phyloP scores from a whole-genome alignment of 306 rosid genomes.

The Gillenia trifoliata region DNA sequence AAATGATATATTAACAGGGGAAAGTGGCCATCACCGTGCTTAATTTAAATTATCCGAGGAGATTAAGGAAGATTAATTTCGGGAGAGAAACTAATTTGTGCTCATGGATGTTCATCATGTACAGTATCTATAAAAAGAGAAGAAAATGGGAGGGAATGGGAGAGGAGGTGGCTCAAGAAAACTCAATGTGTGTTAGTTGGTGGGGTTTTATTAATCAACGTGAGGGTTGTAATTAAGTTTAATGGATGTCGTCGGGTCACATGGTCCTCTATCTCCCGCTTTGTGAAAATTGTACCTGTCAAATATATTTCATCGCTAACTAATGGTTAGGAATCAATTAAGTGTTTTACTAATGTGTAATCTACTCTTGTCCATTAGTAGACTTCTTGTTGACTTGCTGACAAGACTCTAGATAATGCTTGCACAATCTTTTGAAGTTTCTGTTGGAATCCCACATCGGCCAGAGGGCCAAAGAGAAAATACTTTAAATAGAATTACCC shows the following conservation, averaged over 20 bases:
- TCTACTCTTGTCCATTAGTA: background rate
- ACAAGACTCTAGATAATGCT: background rate
- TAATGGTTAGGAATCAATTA: background rate
- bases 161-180: background rate
- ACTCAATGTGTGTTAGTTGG: background rate
- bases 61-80: background rate
- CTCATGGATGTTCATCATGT: background rate
- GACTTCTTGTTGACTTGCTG: background rate
- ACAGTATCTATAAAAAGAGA: background rate
- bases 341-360: background rate
- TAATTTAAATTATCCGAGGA: background rate
- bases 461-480: too few relatives aligned
- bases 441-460: too few relatives aligned
- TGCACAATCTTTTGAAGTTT: background rate
- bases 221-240: background rate
- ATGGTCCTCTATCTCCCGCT: background rate
- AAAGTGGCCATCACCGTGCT: background rate
- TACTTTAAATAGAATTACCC: too few relatives aligned
- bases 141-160: background rate
- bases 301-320: slow-evolving; percentile 5
- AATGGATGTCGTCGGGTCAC: background rate
- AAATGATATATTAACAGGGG: background rate
- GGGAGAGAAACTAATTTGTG: background rate
- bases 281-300: background rate
- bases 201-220: background rate